Conservation (phyloP, 2,329 filamentous ascomycete genomes). For the Phoma herbarum region DNA sequence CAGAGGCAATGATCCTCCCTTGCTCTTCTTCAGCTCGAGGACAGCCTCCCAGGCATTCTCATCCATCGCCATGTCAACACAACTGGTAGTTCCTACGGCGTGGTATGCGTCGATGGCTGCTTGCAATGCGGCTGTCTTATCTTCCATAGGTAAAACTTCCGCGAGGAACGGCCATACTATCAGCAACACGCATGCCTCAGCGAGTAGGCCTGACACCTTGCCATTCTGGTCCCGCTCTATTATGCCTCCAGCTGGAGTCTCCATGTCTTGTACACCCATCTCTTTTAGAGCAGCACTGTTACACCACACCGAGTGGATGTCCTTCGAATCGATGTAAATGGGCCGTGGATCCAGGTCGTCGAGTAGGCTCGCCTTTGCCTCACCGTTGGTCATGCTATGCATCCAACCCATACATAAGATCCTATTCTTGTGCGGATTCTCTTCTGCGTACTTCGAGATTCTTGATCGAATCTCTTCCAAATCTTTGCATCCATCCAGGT, state of each 20-base stretch:
- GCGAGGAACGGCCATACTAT: conserved; percentile 66
- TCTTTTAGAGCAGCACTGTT: conserved; percentile 62
- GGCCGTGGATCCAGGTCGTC: conserved; percentile 62
- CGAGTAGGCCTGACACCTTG: conserved; percentile 60
- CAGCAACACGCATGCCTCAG: conserved; percentile 63
- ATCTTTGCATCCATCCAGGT: conserved; percentile 57
- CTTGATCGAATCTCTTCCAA: conserved; percentile 60
- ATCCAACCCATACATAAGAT: conserved; percentile 66
- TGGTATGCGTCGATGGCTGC: conserved; percentile 61
- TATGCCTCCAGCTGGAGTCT: conserved; percentile 61
- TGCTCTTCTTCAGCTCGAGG: conserved; percentile 49
- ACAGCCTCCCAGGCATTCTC: conserved; percentile 64
- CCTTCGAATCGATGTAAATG: conserved; percentile 66
- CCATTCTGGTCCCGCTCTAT: conserved; percentile 61
- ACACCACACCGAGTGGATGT: conserved; percentile 66
- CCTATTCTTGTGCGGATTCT: conserved; percentile 57
- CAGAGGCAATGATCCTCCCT: conserved; percentile 53
- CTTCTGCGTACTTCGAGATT: conserved; percentile 57
- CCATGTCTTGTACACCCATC: conserved; percentile 58
- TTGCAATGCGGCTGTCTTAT: conserved; percentile 58
- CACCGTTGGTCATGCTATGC: conserved; percentile 63
- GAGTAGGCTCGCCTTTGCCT: conserved; percentile 60
- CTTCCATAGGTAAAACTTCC: conserved; percentile 57
- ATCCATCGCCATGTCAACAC: conserved; percentile 69
- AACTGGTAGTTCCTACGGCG: conserved; percentile 62